Percentiles rank a stretch among this genome's conserved stretches.
Conservation (phyloP, 129 eudicot species). For the Flaveria ramosissima region DNA sequence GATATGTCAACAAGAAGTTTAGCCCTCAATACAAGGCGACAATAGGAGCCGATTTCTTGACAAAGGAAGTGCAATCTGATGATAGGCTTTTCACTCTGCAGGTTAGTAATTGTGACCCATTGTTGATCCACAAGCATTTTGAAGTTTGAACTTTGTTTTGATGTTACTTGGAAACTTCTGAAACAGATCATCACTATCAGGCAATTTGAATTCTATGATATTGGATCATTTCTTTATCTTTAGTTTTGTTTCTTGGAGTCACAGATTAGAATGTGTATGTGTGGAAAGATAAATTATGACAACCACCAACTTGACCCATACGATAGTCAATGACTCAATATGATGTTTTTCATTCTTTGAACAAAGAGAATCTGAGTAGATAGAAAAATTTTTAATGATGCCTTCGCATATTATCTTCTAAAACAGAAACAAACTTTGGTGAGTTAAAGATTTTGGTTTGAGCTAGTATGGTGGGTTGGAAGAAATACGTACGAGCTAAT, state of each 20-base stretch:
- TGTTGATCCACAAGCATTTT: neutral
- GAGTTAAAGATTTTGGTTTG: neutral
- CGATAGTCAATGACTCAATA: neutral
- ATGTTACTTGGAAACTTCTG: constrained; percentile 1
- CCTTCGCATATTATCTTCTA: neutral
- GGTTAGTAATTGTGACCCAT: constrained; percentile 44
- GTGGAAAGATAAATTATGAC: neutral
- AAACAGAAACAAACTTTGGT: neutral
- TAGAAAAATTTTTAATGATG: neutral
- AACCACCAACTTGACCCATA: neutral
- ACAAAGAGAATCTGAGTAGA: neutral
- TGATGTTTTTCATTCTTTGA: neutral
- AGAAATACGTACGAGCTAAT: too few relatives aligned
- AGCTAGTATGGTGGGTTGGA: constrained; percentile 2
- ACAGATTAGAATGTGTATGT: neutral
- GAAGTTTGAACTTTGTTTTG: neutral
- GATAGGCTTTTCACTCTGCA: constrained; percentile 97
- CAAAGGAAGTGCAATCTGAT: constrained; percentile 96
- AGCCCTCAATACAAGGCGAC: constrained; percentile 99
- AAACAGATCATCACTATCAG: neutral
- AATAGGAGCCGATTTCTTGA: constrained; percentile 97
- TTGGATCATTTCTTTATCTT: neutral
- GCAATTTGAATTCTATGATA: neutral
- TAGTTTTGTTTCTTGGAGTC: neutral
- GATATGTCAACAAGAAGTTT: constrained; percentile 96